phyloP scores from a whole-genome alignment of 2,329 filamentous ascomycete species.

The Fusarium sp. region DNA sequence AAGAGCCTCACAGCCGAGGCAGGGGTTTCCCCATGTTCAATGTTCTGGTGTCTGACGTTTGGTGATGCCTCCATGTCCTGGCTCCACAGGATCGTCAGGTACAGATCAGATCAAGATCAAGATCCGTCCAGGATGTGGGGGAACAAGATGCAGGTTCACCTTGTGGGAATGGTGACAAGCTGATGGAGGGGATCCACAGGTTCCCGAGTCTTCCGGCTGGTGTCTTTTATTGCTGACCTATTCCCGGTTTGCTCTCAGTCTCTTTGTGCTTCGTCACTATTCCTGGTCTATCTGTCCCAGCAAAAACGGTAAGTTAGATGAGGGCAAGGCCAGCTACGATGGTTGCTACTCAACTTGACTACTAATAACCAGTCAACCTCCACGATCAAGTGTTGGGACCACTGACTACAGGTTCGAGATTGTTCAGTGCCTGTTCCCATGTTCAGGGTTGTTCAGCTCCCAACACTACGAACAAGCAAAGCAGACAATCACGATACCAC shows the following conservation, averaged over 20 bases:
- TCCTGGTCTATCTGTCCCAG: neutral
- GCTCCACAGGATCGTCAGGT: conserved; percentile 36
- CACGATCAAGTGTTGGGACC: neutral
- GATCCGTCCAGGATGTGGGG: conserved; percentile 28
- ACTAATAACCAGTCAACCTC: neutral
- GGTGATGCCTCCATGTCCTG: neutral
- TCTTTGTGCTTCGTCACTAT: neutral
- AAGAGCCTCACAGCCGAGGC: conserved; percentile 11
- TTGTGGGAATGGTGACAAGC: conserved; percentile 28
- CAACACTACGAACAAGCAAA: conserved; percentile 1
- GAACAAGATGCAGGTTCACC: conserved; percentile 26
- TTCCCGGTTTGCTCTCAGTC: neutral
- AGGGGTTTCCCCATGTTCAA: conserved; percentile 5
- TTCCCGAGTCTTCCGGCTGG: conserved; percentile 37
- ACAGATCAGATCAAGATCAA: conserved; percentile 22
- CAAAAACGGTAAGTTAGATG: conserved; percentile 5
- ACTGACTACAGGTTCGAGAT: neutral
- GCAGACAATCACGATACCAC: neutral
- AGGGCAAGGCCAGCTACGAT: neutral
- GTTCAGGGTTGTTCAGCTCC: neutral
- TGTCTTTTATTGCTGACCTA: no score
- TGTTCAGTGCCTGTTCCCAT: neutral
- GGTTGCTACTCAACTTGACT: no score
- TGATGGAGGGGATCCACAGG: conserved; percentile 39
- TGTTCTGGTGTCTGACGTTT: neutral